Percentiles rank a stretch among this genome's conserved stretches.
These are phyloP conservation scores for Yamagishiella unicocca DNA, from an alignment of 139 green algal genomes.

Conservation along the genomic window DNA sequence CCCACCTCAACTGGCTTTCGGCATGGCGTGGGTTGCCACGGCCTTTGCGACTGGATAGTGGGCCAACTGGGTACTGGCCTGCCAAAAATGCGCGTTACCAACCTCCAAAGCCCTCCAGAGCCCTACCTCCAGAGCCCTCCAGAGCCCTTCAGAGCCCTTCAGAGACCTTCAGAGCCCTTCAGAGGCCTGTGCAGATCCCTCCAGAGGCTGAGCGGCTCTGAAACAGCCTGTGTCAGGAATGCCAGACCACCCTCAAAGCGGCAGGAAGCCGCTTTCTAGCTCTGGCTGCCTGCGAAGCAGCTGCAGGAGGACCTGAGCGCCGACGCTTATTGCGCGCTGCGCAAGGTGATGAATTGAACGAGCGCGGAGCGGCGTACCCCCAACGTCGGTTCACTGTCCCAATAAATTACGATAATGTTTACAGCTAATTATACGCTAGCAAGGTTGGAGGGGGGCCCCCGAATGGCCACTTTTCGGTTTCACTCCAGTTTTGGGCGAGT, in stretches of 20 bases:
- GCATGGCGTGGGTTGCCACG: slow-evolving; percentile 22
- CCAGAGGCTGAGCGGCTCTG: background rate
- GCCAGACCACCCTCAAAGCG: slow-evolving; percentile 21
- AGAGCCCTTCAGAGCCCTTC: too few relatives aligned
- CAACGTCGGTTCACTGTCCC: slow-evolving; percentile 7
- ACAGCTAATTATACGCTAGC: too few relatives aligned
- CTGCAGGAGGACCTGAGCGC: slow-evolving; percentile 6
- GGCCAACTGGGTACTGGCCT: too few relatives aligned
- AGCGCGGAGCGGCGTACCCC: background rate
- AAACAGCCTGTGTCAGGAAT: slow-evolving; percentile 13
- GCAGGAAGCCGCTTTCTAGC: too few relatives aligned
- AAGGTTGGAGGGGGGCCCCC: background rate
- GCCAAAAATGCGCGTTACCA: too few relatives aligned
- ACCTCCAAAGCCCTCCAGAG: slow-evolving; percentile 22
- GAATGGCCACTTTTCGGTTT: background rate
- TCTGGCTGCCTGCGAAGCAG: background rate
- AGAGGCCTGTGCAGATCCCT: background rate
- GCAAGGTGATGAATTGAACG: slow-evolving; percentile 7
- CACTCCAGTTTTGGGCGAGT: slow-evolving; percentile 1
- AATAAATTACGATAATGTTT: background rate
- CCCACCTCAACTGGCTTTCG: slow-evolving; percentile 14
- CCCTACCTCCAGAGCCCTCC: too few relatives aligned
- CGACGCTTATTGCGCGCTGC: background rate
- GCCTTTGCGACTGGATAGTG: too few relatives aligned
- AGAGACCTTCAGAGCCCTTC: too few relatives aligned